Evolutionary conservation across 2,329 filamentous ascomycete species (phyloP).

Genomic region (Trematosphaeria pertusa): DNA sequence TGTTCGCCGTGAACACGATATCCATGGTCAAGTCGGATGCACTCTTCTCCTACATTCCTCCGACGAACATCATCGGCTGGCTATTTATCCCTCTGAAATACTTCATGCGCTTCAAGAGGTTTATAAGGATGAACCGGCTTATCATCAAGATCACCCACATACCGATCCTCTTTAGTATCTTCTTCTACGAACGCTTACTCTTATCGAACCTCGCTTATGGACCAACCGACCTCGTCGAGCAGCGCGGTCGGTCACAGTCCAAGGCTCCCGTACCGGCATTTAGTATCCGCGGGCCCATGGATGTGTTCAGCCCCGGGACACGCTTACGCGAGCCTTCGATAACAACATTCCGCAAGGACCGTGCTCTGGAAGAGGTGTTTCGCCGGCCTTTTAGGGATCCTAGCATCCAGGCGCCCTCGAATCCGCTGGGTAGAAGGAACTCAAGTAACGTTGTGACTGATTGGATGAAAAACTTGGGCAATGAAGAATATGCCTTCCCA

Average conservation of each 20-base stretch:
- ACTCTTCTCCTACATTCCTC: constrained; percentile 90
- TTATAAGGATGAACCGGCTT: constrained; percentile 85
- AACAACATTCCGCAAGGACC: constrained; percentile 87
- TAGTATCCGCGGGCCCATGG: constrained; percentile 48
- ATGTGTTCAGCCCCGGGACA: constrained; percentile 73
- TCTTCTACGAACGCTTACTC: constrained; percentile 82
- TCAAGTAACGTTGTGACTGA: constrained; percentile 82
- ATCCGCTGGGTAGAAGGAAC: constrained; percentile 66
- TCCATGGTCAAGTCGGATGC: constrained; percentile 99
- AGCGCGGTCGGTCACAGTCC: constrained; percentile 66
- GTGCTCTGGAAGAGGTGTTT: constrained; percentile 90
- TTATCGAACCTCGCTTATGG: constrained; percentile 79
- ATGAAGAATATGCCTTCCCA: constrained; percentile 61
- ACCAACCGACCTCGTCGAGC: constrained; percentile 84
- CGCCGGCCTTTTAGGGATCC: constrained; percentile 69
- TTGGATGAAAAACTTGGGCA: constrained; percentile 80
- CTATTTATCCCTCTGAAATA: constrained; percentile 82
- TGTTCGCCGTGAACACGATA: constrained; percentile 96
- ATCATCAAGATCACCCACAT: constrained; percentile 92
- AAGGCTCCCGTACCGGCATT: constrained; percentile 59
- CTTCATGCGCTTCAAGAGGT: constrained; percentile 78
- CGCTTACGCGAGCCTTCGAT: constrained; percentile 85
- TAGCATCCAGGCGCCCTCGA: constrained; percentile 46
- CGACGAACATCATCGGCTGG: constrained; percentile 92
- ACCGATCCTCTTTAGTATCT: constrained; percentile 85